Conservation (phyloP, 805 yeast genomes). For the Cyberlindnera bimundalis region DNA sequence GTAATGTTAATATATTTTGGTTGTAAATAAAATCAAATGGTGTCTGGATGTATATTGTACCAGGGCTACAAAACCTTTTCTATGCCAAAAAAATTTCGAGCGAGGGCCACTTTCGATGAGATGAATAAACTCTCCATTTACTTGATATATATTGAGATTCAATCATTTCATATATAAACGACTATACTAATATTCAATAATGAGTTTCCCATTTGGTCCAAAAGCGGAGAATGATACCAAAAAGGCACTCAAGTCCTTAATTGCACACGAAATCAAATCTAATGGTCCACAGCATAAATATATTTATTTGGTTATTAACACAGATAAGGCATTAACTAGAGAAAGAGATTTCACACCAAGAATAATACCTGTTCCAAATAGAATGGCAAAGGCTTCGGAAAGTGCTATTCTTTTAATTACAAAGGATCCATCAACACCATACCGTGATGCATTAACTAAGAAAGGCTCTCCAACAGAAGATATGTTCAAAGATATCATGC, state of each 20-base stretch:
- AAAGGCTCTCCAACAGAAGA: constrained; percentile 21
- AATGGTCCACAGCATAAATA: constrained; percentile 12
- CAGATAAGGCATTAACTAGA: constrained; percentile 41
- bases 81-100: neutral
- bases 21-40: no score
- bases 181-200: no score
- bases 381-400: constrained; percentile 46
- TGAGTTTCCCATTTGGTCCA: constrained; percentile 13
- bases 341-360: constrained; percentile 52
- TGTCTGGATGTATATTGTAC: neutral
- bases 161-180: no score
- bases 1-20: no score
- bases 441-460: constrained; percentile 43
- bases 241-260: constrained; percentile 27
- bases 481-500: constrained; percentile 19
- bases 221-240: constrained; percentile 15
- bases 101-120: no score
- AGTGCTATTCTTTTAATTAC: constrained; percentile 59
- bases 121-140: neutral
- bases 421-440: constrained; percentile 66
- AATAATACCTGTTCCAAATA: constrained; percentile 53
- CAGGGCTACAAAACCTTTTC: neutral
- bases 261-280: constrained; percentile 28
- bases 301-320: constrained; percentile 42
- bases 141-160: no score